Percentiles rank a stretch among this genome's conserved stretches.
These are phyloP conservation scores for Cutaneotrichosporon mucoides DNA, from an alignment of 1,284 basidiomycete species.

Conservation along the genomic window DNA sequence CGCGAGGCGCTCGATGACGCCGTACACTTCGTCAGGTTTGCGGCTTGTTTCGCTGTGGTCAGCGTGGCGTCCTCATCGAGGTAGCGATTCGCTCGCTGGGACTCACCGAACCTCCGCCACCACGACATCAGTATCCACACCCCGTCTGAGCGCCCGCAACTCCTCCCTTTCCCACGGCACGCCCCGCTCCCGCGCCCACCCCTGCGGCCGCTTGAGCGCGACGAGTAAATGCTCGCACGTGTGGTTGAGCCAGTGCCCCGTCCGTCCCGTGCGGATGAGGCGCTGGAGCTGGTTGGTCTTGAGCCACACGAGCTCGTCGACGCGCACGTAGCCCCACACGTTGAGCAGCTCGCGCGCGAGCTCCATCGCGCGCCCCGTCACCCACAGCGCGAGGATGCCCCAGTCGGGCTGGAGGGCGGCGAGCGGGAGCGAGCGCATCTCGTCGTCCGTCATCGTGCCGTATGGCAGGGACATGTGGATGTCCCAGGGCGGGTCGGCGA, in stretches of 20 bases:
- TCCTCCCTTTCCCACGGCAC: constrained; percentile 55
- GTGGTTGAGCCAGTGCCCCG: constrained; percentile 96
- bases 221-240: constrained; percentile 98
- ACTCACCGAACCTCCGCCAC: constrained; percentile 72
- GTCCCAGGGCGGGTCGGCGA: constrained; percentile 98
- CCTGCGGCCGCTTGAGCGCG: constrained; percentile 75
- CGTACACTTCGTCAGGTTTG: constrained; percentile 97
- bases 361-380: constrained; percentile 98
- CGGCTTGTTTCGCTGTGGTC: constrained; percentile 75
- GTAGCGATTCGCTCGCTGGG: too few species aligned
- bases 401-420: constrained; percentile 85
- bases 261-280: constrained; percentile 91
- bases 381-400: constrained; percentile 94
- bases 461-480: constrained; percentile 96
- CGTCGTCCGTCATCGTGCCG: constrained; percentile 97
- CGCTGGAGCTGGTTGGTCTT: constrained; percentile 98
- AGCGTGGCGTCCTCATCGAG: not conserved
- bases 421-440: constrained; percentile 97
- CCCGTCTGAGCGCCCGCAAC: constrained; percentile 79
- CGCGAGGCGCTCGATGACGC: constrained; percentile 51
- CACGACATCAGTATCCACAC: constrained; percentile 94
- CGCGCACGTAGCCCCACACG: constrained; percentile 82
- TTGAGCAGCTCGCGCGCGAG: constrained; percentile 86
- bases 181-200: constrained; percentile 57
- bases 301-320: constrained; percentile 98